Percentiles rank a stretch among this genome's conserved stretches.
These are phyloP conservation scores for Acacia melanoxylon DNA, from an alignment of 306 rosid genomes.

Conservation along the genomic window DNA sequence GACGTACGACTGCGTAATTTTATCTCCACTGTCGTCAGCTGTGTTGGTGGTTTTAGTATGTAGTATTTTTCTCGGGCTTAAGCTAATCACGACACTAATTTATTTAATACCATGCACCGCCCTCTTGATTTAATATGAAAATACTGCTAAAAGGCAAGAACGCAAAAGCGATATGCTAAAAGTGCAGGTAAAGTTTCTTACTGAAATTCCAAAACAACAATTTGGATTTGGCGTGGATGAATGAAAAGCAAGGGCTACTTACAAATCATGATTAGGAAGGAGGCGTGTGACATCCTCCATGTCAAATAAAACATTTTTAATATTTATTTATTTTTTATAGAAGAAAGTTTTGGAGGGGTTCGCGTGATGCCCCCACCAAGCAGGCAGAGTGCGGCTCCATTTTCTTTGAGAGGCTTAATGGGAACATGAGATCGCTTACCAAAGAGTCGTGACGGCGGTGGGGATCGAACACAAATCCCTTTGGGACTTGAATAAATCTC, in stretches of 20 bases:
- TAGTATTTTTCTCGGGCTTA: neutral
- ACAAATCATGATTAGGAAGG: neutral
- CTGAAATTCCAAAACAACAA: neutral
- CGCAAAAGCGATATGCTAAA: neutral
- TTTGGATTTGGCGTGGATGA: neutral
- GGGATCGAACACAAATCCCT: too few species aligned
- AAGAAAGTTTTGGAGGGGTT: too few species aligned
- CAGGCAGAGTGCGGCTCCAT: too few species aligned
- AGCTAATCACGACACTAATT: too few species aligned
- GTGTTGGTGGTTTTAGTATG: neutral
- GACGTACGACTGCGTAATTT: neutral
- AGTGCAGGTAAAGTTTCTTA: neutral
- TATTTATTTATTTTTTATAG: too few species aligned
- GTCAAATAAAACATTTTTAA: neutral
- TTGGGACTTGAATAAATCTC: too few species aligned
- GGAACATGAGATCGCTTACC: too few species aligned
- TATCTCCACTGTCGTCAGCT: neutral
- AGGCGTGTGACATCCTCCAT: conserved; percentile 36
- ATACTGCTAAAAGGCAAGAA: neutral
- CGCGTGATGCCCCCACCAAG: too few species aligned
- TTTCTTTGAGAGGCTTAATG: too few species aligned
- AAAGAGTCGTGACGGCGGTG: too few species aligned
- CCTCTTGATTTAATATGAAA: neutral
- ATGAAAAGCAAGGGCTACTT: neutral
- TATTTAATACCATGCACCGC: neutral